Conservation (phyloP, 2,329 filamentous ascomycete species). For the Alternaria burnsii region DNA sequence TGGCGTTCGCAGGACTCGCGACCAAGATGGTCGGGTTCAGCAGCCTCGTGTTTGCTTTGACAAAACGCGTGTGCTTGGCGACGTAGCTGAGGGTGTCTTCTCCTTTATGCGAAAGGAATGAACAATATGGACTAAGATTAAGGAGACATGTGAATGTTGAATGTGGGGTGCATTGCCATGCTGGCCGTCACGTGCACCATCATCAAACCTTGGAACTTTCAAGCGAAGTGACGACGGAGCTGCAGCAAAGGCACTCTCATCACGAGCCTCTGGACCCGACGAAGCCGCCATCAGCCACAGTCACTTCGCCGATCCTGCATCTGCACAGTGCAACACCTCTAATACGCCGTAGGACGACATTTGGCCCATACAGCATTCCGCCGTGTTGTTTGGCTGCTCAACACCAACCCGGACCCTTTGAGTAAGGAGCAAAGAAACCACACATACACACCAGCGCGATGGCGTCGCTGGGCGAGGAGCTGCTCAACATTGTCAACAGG, state of each 20-base stretch:
- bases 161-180: conserved; percentile 18
- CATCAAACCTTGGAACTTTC: conserved; percentile 27
- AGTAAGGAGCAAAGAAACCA: conserved; percentile 29
- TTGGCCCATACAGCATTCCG: conserved; percentile 12
- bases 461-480: conserved; percentile 94
- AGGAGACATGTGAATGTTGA: conserved; percentile 28
- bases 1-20: conserved; percentile 8
- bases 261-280: conserved; percentile 34
- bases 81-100: conserved; percentile 11
- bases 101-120: conserved; percentile 35
- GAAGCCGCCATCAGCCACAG: conserved; percentile 20
- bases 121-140: conserved; percentile 28
- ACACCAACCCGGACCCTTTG: conserved; percentile 32
- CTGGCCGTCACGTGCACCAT: conserved; percentile 21
- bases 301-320: conserved; percentile 12
- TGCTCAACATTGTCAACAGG: conserved; percentile 96
- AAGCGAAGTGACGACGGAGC: conserved; percentile 40
- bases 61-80: conserved; percentile 16
- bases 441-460: conserved; percentile 60
- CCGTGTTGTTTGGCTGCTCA: conserved; percentile 38
- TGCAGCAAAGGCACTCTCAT: conserved; percentile 29
- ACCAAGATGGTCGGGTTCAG: background rate
- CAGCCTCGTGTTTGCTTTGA: conserved; percentile 8
- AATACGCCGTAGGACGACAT: conserved; percentile 14
- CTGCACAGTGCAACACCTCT: conserved; percentile 15